These are phyloP conservation scores for Cyclotella sp. DNA, from an alignment of 108 stramenopile species.

Conservation along the genomic window DNA sequence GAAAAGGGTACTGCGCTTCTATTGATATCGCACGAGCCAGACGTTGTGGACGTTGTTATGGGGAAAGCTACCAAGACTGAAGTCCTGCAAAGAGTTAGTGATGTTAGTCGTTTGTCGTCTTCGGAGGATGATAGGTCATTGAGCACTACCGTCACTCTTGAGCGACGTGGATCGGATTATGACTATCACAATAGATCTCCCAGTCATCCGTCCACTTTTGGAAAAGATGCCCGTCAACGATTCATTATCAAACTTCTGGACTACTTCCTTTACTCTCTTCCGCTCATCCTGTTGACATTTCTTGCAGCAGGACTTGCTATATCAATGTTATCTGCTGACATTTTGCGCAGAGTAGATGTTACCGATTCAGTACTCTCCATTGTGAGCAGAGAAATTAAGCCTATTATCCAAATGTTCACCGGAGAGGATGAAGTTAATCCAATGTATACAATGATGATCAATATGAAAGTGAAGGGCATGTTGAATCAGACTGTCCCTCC, in stretches of 20 bases:
- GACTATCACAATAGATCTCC: slow-evolving; percentile 13
- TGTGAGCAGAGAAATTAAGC: slow-evolving; percentile 71
- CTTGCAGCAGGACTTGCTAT: slow-evolving; percentile 82
- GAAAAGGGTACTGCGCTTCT: slow-evolving; percentile 65
- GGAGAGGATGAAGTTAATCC: slow-evolving; percentile 66
- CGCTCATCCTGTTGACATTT: slow-evolving; percentile 78
- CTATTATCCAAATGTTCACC: slow-evolving; percentile 74
- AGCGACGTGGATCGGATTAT: slow-evolving; percentile 37
- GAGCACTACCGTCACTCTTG: slow-evolving; percentile 38
- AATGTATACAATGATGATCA: slow-evolving; percentile 72
- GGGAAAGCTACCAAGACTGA: slow-evolving; percentile 38
- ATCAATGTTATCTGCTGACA: slow-evolving; percentile 78
- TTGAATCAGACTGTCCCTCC: slow-evolving; percentile 70
- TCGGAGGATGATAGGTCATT: slow-evolving; percentile 1
- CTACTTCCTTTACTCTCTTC: slow-evolving; percentile 72
- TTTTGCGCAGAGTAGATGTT: slow-evolving; percentile 71
- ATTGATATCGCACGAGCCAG: slow-evolving; percentile 81
- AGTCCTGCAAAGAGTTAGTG: not conserved
- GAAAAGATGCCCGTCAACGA: slow-evolving; percentile 54
- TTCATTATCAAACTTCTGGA: slow-evolving; percentile 66
- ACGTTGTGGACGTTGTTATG: slow-evolving; percentile 72
- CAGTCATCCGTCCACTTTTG: slow-evolving; percentile 43
- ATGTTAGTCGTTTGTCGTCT: not conserved
- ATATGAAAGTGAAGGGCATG: slow-evolving; percentile 68
- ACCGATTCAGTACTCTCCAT: slow-evolving; percentile 68